Percentiles rank a stretch among this genome's conserved stretches.
These are phyloP conservation scores for Debaryomyces prosopidis DNA, from an alignment of 805 yeast species.

Conservation along the genomic window DNA sequence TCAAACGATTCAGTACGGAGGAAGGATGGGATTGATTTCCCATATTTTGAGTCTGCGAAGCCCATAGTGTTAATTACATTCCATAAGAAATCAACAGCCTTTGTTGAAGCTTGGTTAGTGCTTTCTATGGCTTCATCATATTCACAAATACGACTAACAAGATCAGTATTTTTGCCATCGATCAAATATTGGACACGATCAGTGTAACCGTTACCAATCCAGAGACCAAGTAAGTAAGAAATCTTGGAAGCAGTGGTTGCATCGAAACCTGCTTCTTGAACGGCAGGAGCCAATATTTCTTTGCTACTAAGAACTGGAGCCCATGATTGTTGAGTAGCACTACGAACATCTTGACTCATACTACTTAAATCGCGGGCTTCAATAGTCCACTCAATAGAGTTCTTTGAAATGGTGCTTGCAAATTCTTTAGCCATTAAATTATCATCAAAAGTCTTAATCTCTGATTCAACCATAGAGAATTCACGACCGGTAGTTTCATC, in stretches of 20 bases:
- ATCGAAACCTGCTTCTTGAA: constrained; percentile 20
- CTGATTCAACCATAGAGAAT: constrained; percentile 20
- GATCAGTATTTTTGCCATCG: constrained; percentile 22
- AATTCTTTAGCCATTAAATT: constrained; percentile 19
- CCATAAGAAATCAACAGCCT: constrained; percentile 21
- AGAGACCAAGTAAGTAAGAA: constrained; percentile 43
- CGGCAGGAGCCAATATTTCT: constrained; percentile 24
- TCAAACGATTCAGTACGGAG: constrained; percentile 34
- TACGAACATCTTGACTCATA: constrained; percentile 26
- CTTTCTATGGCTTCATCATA: constrained; percentile 12
- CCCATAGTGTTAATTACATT: constrained; percentile 19
- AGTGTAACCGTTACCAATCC: constrained; percentile 38
- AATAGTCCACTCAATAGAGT: constrained; percentile 34
- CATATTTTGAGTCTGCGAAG: constrained; percentile 14
- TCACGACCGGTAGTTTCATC: constrained; percentile 8
- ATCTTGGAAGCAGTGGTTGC: constrained; percentile 20
- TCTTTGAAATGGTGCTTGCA: constrained; percentile 11
- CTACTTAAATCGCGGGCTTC: constrained; percentile 38
- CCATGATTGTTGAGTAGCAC: constrained; percentile 30
- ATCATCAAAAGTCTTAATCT: constrained; percentile 19
- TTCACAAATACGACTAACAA: constrained; percentile 23
- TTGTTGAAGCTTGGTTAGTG: background rate
- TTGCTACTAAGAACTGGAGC: constrained; percentile 36
- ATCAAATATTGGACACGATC: constrained; percentile 26
- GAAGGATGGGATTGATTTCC: constrained; percentile 25